A percentile compares a stretch with the other conserved stretches of the same genome.
Conservation (phyloP, 2,329 filamentous ascomycete species). For the Colletotrichum spaethianum region DNA sequence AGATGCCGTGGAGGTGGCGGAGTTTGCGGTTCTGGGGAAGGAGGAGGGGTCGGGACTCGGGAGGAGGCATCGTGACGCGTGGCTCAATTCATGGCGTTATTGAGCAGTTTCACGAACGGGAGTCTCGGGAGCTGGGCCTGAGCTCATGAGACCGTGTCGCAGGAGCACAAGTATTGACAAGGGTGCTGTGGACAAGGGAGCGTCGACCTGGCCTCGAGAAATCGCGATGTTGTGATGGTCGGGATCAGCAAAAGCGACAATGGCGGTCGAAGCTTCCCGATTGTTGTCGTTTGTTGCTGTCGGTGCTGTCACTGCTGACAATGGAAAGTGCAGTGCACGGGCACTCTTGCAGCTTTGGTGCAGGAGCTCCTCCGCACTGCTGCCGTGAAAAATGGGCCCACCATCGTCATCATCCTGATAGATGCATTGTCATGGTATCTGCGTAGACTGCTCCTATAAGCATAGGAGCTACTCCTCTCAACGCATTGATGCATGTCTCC, state of each 20-base stretch:
- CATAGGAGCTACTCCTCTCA: not conserved
- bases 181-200: constrained; percentile 8
- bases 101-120: not conserved
- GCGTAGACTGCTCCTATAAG: not conserved
- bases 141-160: constrained; percentile 4
- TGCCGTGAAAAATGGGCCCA: not conserved
- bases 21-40: constrained; percentile 86
- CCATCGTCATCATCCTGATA: not conserved
- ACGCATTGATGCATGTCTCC: not conserved
- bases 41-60: constrained; percentile 62
- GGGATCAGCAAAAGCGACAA: not conserved
- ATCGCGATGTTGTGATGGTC: constrained; percentile 1
- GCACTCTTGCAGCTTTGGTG: constrained; percentile 2
- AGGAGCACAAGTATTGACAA: not conserved
- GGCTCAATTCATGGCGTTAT: constrained; percentile 36
- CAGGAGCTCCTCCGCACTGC: not conserved
- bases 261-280: not conserved
- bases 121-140: not conserved
- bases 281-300: not conserved
- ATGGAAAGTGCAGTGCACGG: constrained; percentile 10
- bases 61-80: constrained; percentile 37
- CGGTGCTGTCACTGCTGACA: constrained; percentile 10
- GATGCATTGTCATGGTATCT: not conserved
- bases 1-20: constrained; percentile 88
- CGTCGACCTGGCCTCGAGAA: not conserved